Conservation (phyloP, 345 rosid genomes). For the Linum lewisii region DNA sequence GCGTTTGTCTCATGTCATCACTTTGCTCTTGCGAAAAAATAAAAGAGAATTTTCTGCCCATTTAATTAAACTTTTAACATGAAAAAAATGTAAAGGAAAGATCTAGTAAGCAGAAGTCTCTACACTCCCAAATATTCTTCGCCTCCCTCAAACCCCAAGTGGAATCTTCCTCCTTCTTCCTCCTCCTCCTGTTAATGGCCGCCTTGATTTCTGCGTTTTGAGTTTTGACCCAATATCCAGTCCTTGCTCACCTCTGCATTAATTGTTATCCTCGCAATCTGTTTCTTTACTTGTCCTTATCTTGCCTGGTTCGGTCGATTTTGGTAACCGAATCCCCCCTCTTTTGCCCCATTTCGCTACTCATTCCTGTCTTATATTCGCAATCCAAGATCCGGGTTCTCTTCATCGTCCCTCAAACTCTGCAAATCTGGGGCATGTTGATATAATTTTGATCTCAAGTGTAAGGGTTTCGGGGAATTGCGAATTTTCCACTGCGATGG, state of each 20-base stretch:
- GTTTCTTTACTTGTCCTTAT: neutral
- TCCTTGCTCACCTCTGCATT: neutral
- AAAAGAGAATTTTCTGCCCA: too few species aligned
- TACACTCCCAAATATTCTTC: too few species aligned
- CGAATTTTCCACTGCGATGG: slow-evolving; percentile 20
- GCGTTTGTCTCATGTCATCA: too few species aligned
- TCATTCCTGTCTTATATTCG: neutral
- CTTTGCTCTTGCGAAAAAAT: too few species aligned
- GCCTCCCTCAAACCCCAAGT: too few species aligned
- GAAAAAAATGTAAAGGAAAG: too few species aligned
- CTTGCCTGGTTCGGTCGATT: neutral
- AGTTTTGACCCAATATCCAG: neutral
- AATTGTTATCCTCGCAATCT: neutral
- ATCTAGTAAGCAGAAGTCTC: too few species aligned
- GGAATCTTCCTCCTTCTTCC: too few species aligned
- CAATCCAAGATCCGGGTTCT: neutral
- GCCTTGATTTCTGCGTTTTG: too few species aligned
- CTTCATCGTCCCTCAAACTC: neutral
- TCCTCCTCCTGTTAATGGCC: too few species aligned
- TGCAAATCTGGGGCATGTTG: neutral
- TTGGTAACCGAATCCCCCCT: neutral
- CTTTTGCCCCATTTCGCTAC: neutral
- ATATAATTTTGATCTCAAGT: neutral
- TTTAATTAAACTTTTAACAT: too few species aligned
- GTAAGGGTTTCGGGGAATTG: slow-evolving; percentile 24